Percentiles rank a stretch among this genome's conserved stretches.
Conservation (phyloP, 2,329 filamentous ascomycete species). For the Penicillium brevicompactum region DNA sequence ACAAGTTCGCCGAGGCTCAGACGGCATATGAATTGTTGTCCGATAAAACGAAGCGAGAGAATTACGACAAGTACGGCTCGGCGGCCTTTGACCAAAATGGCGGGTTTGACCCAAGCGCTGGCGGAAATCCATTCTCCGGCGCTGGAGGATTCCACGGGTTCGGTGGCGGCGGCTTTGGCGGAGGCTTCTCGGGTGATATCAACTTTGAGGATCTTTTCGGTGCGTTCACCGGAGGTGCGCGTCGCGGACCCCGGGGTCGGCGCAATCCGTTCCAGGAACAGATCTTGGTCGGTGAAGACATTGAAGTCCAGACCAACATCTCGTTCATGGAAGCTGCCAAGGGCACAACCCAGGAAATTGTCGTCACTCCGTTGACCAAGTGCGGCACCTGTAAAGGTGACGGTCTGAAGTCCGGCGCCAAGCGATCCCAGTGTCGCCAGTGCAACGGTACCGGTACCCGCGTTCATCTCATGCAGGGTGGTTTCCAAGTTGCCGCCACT, state of each 20-base stretch:
- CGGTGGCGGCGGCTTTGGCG: constrained; percentile 56
- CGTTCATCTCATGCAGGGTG: constrained; percentile 86
- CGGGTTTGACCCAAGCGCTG: constrained; percentile 76
- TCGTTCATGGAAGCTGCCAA: constrained; percentile 96
- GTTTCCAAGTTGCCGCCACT: constrained; percentile 94
- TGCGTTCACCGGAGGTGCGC: constrained; percentile 70
- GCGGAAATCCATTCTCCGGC: constrained; percentile 56
- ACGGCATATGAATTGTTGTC: constrained; percentile 91
- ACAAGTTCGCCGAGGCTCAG: constrained; percentile 91
- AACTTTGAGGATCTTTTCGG: constrained; percentile 97
- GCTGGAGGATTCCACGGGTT: constrained; percentile 64
- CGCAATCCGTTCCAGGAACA: constrained; percentile 75
- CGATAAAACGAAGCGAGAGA: constrained; percentile 88
- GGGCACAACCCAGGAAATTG: constrained; percentile 84
- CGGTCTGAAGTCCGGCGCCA: constrained; percentile 79
- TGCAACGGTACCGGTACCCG: constrained; percentile 86
- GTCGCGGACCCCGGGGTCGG: constrained; percentile 55
- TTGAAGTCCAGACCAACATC: constrained; percentile 90
- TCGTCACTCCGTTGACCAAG: constrained; percentile 75
- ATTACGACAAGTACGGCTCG: constrained; percentile 87
- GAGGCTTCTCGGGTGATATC: constrained; percentile 74
- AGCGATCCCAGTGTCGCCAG: constrained; percentile 70
- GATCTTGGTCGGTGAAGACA: constrained; percentile 89
- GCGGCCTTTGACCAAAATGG: constrained; percentile 68
- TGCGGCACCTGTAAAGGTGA: constrained; percentile 83